Percentiles rank a stretch among this genome's conserved stretches.
Conservation (phyloP, 2,329 filamentous ascomycete genomes). For the Microdochium nivale region DNA sequence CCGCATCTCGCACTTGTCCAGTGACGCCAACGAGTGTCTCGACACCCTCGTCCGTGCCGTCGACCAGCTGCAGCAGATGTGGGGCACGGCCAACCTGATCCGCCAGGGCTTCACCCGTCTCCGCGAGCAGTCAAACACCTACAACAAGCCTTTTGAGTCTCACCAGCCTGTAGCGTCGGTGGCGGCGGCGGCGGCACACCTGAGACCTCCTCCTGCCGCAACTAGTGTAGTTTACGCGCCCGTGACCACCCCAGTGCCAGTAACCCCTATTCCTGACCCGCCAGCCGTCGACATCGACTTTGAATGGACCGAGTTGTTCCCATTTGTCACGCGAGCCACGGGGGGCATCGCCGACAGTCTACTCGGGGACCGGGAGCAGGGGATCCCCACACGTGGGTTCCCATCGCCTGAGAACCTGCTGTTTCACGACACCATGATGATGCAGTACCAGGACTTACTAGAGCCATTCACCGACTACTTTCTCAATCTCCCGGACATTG, state of each 20-base stretch:
- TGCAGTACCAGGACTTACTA: slow-evolving; percentile 14
- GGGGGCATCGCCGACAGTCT: slow-evolving; percentile 17
- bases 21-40: slow-evolving; percentile 22
- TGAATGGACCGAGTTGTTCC: slow-evolving; percentile 24
- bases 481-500: slow-evolving; percentile 6
- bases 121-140: slow-evolving; percentile 5
- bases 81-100: slow-evolving; percentile 26
- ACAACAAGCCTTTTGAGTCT: not conserved
- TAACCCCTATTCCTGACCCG: no score
- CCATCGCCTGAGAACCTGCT: slow-evolving; percentile 10
- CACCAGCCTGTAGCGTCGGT: not conserved
- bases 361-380: slow-evolving; percentile 11
- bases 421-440: slow-evolving; percentile 13
- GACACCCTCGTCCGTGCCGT: slow-evolving; percentile 20
- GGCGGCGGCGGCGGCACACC: not conserved
- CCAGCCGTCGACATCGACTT: slow-evolving; percentile 15
- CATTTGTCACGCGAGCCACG: slow-evolving; percentile 22
- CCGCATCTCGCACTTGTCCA: slow-evolving; percentile 19
- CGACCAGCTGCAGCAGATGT: slow-evolving; percentile 23
- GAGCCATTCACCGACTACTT: slow-evolving; percentile 8
- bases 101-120: slow-evolving; percentile 20
- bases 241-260: no score
- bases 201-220: not conserved
- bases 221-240: slow-evolving; percentile 4
- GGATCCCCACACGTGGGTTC: slow-evolving; percentile 8